Base-by-base conservation (phyloP, 495 filamentous ascomycete genomes). In the Podospora bellae-mahoneyi region DNA sequence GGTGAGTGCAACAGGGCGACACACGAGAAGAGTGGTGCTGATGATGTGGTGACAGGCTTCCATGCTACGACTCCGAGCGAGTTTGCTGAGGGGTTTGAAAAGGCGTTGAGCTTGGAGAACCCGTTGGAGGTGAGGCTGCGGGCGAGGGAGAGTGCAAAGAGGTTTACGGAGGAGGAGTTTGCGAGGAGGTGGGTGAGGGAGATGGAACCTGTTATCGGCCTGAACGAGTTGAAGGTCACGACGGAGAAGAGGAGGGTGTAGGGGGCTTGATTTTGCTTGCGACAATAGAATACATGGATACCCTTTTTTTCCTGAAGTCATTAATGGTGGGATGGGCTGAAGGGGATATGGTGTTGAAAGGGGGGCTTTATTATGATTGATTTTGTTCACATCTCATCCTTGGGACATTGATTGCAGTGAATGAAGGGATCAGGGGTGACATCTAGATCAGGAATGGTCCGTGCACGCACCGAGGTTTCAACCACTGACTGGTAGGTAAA, bases 151-250 rank as follows among this genome's bases (percentile, higher is more conserved):
- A 93, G 90, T 0, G 92, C 94, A 4, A 84, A 85, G 76, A 78
- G 95, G 60, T 99, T 99, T 74, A 91, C 90, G 0, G 95, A 97
- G 78, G 90, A 91, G 72, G 90, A 89, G 65, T 99, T 99, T 79
- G 87, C 84, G 5, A 81, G 78, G 68, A 85, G 85, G 53, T 98
- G 95, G 95, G 74, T 91, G 18, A 73, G 71, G 34, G 84, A 93
- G 74, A 79, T 97, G 78, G 86, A 89, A 76, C 86, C 84, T 77
- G 80, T 97, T 68, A 88, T 97, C 19, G 75, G 65, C 15, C 70
- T 74, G 73, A 73, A n/a, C n/a, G 7, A 20, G 56, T 58, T 27
- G 30, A 48, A 48, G 39, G 39, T 26, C 3, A 58, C 23, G 61
- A 63, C 56, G n/a, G 15, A 70, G 60, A 65, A 62, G 56, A 69